These are phyloP conservation scores for Hypocrella siamensis DNA, from an alignment of 2,329 filamentous ascomycete genomes.

Conservation along the genomic window DNA sequence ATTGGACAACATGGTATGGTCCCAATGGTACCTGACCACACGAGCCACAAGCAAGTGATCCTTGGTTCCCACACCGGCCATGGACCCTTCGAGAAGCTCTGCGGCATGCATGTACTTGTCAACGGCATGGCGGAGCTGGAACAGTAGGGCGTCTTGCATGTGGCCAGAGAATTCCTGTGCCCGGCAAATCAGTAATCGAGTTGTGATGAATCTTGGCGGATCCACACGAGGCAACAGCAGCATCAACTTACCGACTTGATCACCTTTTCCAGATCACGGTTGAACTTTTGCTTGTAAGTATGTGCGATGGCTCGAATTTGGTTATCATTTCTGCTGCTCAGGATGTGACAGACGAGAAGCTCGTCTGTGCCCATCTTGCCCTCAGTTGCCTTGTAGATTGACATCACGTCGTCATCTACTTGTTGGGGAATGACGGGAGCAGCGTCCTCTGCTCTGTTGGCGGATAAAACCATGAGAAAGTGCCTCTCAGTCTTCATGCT, in stretches of 20 bases:
- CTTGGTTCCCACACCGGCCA: slow-evolving; percentile 79
- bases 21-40: slow-evolving; percentile 75
- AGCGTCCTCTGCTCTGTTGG: slow-evolving; percentile 61
- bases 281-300: slow-evolving; percentile 59
- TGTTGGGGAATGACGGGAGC: slow-evolving; percentile 56
- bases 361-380: slow-evolving; percentile 60
- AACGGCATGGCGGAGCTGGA: slow-evolving; percentile 59
- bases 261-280: slow-evolving; percentile 52
- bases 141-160: slow-evolving; percentile 72
- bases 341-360: slow-evolving; percentile 61
- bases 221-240: too few relatives aligned
- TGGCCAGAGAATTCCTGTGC: slow-evolving; percentile 69
- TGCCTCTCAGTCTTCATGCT: slow-evolving; percentile 75
- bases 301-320: slow-evolving; percentile 72
- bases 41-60: slow-evolving; percentile 64
- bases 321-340: slow-evolving; percentile 60
- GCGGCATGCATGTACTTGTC: slow-evolving; percentile 81
- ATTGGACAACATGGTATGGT: slow-evolving; percentile 55
- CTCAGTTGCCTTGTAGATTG: slow-evolving; percentile 64
- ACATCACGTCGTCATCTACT: slow-evolving; percentile 59
- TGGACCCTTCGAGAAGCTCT: slow-evolving; percentile 64
- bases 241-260: slow-evolving; percentile 48
- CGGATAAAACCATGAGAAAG: slow-evolving; percentile 68
- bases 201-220: too few relatives aligned
- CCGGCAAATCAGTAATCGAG: neutral